Evolutionary conservation across 2,329 filamentous ascomycete species (phyloP).

Genomic region (Ceratocystis eucalypticola): DNA sequence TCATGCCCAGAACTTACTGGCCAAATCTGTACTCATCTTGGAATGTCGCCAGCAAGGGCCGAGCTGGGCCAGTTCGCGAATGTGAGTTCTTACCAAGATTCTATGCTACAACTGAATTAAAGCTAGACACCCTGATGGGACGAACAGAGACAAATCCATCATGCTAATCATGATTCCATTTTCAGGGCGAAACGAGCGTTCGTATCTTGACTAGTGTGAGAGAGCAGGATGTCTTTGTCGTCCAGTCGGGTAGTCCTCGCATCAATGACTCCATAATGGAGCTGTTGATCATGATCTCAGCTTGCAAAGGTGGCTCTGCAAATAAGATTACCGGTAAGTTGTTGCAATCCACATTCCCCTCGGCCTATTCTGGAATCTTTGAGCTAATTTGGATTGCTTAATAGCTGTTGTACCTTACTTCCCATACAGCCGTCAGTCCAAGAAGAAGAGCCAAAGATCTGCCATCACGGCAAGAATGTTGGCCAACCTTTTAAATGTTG

Average conservation of each 20-base stretch:
- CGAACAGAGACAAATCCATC: slow-evolving; percentile 6
- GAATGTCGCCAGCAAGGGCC: slow-evolving; percentile 49
- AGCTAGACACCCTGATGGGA: slow-evolving; percentile 5
- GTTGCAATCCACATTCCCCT: not conserved
- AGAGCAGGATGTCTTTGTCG: slow-evolving; percentile 97
- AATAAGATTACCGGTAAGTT: slow-evolving; percentile 84
- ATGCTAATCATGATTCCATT: slow-evolving; percentile 22
- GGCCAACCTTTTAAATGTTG: slow-evolving; percentile 83
- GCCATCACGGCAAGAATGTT: slow-evolving; percentile 96
- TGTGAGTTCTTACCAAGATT: slow-evolving; percentile 31
- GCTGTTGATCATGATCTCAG: slow-evolving; percentile 96
- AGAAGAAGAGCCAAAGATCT: slow-evolving; percentile 95
- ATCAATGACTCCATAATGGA: slow-evolving; percentile 99
- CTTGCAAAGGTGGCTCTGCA: slow-evolving; percentile 93
- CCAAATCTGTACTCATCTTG: slow-evolving; percentile 55
- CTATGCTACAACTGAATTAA: not conserved
- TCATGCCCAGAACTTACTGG: slow-evolving; percentile 51
- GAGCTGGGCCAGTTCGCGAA: slow-evolving; percentile 59
- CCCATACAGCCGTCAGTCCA: slow-evolving; percentile 97
- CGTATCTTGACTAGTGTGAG: slow-evolving; percentile 64
- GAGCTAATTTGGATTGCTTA: slow-evolving; percentile 15
- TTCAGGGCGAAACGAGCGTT: slow-evolving; percentile 56
- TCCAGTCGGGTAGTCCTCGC: slow-evolving; percentile 87
- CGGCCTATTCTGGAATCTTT: not conserved
- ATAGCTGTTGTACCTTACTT: slow-evolving; percentile 84